Percentiles rank a stretch among this genome's conserved stretches.
Conservation (phyloP, 2,329 filamentous ascomycete genomes). For the Epichloe gansuensis region DNA sequence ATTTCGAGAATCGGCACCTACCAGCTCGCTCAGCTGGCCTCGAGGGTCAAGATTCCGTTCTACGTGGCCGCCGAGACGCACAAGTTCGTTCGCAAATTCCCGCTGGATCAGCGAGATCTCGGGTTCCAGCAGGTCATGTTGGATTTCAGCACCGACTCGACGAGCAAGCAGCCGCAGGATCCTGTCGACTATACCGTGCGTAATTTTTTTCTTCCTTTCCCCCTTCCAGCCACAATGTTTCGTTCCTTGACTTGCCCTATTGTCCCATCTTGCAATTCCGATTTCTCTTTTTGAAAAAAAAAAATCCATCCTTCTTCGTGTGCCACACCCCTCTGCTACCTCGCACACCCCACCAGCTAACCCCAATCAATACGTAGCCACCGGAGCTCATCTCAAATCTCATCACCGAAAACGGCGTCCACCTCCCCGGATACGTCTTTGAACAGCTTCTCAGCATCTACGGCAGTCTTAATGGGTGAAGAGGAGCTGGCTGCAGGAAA, state of each 20-base stretch:
- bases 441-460: constrained; percentile 58
- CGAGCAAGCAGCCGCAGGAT: constrained; percentile 34
- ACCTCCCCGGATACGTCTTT: constrained; percentile 57
- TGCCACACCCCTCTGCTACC: too few species aligned
- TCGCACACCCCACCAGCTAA: neutral
- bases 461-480: constrained; percentile 27
- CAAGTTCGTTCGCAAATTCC: constrained; percentile 86
- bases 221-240: too few species aligned
- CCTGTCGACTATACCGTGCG: constrained; percentile 61
- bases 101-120: constrained; percentile 68
- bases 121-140: constrained; percentile 68
- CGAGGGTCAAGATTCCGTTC: constrained; percentile 57
- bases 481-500: constrained; percentile 5
- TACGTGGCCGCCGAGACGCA: constrained; percentile 92
- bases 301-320: too few species aligned
- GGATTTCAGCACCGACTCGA: constrained; percentile 50
- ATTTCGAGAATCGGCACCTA: constrained; percentile 78
- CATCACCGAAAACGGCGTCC: constrained; percentile 63
- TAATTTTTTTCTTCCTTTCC: too few species aligned
- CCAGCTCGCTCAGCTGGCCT: constrained; percentile 74
- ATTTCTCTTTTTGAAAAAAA: too few species aligned
- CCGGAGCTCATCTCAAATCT: constrained; percentile 58
- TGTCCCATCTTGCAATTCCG: neutral
- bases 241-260: neutral
- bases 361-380: constrained; percentile 30